Evolutionary conservation across 176 grass and related monocot species (phyloP), one percentile per base, ranked within the genome.

Genomic region (Juncus inflexus): DNA sequence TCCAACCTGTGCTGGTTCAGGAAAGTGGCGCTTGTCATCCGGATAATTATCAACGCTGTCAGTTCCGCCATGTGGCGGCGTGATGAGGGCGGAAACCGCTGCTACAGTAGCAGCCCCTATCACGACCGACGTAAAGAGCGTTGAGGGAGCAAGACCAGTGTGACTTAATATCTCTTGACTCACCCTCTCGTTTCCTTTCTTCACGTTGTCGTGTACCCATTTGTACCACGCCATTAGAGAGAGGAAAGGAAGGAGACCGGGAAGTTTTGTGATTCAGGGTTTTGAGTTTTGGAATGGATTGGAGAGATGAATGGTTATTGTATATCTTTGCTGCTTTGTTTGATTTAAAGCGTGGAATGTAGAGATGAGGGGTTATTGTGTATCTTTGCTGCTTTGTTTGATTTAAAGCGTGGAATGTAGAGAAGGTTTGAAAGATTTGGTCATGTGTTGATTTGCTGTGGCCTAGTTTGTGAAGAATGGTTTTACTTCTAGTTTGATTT

Each of bases 121-220:
- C 14, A 74, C 66, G 55, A 73, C 58, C 14, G 60, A 42, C 2
- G 58, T 63, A 58, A 83, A 77, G 52, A 83, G 72, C 15, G 67
- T 56, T 28, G 67, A 41, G 15, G 74, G 80, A 4, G 73, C 77
- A 5, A 77, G 60, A 9, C 80, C 74, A 0, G 74, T 83, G 42
- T 70, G 70, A 13, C 41, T 47, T 47, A 59, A 58, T 40, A 83
- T 71, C 61, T 50, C 58, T 9, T 73, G 67, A 65, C 65, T 83
- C 67, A 83, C 9, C 7, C 42, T 73, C 52, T 83, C 80, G 41
- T 75, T 75, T 64, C 60, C 9, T 52, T 55, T 75, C 39, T 40
- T 55, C 4, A 71, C 42, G 68, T 60, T 71, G 1, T 59, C 53
- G 15, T 45, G 55, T 59, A 71, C 3, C 40, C 55, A 45, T 58